Conservation (phyloP, 2,329 filamentous ascomycete species). For the Penicillium sp. region DNA sequence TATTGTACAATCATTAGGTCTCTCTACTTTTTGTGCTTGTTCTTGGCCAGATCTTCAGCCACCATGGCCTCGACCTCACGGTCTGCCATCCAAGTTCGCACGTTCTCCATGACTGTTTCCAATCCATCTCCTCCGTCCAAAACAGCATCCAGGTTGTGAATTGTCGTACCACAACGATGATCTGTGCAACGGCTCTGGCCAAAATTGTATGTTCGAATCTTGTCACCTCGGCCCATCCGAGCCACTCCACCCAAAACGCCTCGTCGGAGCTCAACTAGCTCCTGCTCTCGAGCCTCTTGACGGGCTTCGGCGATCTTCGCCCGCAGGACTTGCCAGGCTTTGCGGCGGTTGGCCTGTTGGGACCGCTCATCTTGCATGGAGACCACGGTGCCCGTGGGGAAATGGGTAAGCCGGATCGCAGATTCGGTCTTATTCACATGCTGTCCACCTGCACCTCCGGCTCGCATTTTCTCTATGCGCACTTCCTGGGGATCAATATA, state of each 20-base stretch:
- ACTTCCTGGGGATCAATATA: slow-evolving; percentile 86
- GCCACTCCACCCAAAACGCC: slow-evolving; percentile 75
- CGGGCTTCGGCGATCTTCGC: slow-evolving; percentile 77
- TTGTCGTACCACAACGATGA: slow-evolving; percentile 76
- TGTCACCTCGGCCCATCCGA: slow-evolving; percentile 84
- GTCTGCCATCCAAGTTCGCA: slow-evolving; percentile 71
- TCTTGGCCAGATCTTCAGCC: slow-evolving; percentile 58
- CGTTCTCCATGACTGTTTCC: slow-evolving; percentile 74
- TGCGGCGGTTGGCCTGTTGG: slow-evolving; percentile 83
- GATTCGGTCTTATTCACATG: slow-evolving; percentile 99
- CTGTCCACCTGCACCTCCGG: slow-evolving; percentile 88
- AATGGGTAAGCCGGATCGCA: slow-evolving; percentile 86
- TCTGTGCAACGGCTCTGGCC: slow-evolving; percentile 80
- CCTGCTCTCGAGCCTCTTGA: slow-evolving; percentile 79
- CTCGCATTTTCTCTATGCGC: slow-evolving; percentile 82
- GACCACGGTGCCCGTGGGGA: slow-evolving; percentile 81
- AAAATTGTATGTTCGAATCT: slow-evolving; percentile 89
- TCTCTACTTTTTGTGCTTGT: slow-evolving; percentile 6
- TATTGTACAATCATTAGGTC: slow-evolving; percentile 12
- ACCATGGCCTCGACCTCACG: slow-evolving; percentile 72
- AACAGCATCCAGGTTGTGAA: slow-evolving; percentile 79
- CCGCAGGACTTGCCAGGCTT: slow-evolving; percentile 81
- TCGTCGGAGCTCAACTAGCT: slow-evolving; percentile 70
- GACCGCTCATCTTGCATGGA: slow-evolving; percentile 91
- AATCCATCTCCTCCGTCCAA: slow-evolving; percentile 71